Conservation (phyloP, 345 rosid species). For the Citrus sinensis region DVS_A1.0 CM039169.1:32934001-32934500, state of each 20-base stretch:
- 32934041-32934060: too few relatives aligned
- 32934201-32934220: conserved; percentile 29
- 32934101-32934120: too few relatives aligned
- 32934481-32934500: neutral
- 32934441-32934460: neutral
- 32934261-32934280: conserved; percentile 68
- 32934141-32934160: conserved; percentile 34
- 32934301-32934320: conserved; percentile 22
- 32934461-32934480: neutral
- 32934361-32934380: conserved; percentile 17
- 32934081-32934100: too few relatives aligned
- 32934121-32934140: conserved; percentile 20
- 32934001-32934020: too few relatives aligned
- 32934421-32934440: neutral
- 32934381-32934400: conserved; percentile 50
- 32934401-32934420: conserved; percentile 16
- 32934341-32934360: conserved; percentile 21
- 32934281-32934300: conserved; percentile 12
- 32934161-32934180: too few relatives aligned
- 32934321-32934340: conserved; percentile 8
- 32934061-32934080: too few relatives aligned
- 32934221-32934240: conserved; percentile 45
- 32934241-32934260: conserved; percentile 42
- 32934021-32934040: too few relatives aligned
- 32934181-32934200: neutral